Conservation (phyloP, 352 stramenopile genomes). For the Pythium chondricola region DNA sequence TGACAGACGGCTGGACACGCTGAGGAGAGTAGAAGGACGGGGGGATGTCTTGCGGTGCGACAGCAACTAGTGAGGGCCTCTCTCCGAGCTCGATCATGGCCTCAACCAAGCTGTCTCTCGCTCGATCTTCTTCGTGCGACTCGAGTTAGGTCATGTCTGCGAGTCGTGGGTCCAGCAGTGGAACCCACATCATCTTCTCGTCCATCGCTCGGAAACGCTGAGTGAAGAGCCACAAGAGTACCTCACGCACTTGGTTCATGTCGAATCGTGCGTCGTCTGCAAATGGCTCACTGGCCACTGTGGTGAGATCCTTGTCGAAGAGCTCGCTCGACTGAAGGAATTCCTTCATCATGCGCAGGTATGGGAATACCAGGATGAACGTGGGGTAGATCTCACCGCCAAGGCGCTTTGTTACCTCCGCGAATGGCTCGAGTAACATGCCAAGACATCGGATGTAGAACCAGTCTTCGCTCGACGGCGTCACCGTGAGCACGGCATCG, state of each 20-base stretch:
- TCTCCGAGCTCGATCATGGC: constrained; percentile 1
- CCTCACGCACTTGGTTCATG: not conserved
- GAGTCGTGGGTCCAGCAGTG: constrained; percentile 2
- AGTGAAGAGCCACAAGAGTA: not conserved
- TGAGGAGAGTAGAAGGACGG: not conserved
- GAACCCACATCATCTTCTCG: constrained; percentile 1
- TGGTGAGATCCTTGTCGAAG: not conserved
- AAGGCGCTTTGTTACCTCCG: not conserved
- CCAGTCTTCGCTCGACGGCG: not conserved
- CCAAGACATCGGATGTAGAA: not conserved
- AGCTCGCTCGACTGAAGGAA: not conserved
- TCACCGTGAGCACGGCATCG: no score
- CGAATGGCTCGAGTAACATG: not conserved
- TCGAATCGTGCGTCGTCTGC: not conserved
- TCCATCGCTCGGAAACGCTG: not conserved
- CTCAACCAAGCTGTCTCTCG: not conserved
- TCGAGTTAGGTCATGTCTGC: not conserved
- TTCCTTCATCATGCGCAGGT: constrained; percentile 2
- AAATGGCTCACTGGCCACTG: not conserved
- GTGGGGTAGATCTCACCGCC: constrained; percentile 4
- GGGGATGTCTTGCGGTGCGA: not conserved
- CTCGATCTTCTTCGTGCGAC: not conserved
- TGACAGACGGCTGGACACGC: not conserved
- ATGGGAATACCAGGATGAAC: not conserved
- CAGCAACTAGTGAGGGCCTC: no score